These are phyloP conservation scores for Hypoxylon sp. DNA, from an alignment of 2,329 filamentous ascomycete species.

Conservation along the genomic window DNA sequence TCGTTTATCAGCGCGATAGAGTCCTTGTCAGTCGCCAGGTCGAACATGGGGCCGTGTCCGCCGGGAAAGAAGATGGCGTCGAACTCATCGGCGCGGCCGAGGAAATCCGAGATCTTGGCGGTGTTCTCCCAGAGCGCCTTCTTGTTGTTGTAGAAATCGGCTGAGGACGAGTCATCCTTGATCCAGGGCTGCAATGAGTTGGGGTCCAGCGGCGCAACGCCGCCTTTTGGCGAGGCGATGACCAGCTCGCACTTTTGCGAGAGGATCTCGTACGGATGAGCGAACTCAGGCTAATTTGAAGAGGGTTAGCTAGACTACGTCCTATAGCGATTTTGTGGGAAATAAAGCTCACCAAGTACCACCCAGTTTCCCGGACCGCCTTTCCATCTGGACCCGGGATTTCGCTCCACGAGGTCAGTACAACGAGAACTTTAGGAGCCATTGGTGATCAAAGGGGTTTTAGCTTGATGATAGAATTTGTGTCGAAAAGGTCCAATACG, in stretches of 20 bases:
- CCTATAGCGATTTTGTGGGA: background rate
- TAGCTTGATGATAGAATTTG: background rate
- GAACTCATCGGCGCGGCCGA: conserved; percentile 70
- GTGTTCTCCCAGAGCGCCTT: conserved; percentile 76
- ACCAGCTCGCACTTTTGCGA: conserved; percentile 65
- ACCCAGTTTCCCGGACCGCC: conserved; percentile 73
- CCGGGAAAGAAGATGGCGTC: conserved; percentile 73
- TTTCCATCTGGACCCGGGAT: conserved; percentile 58
- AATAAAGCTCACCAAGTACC: conserved; percentile 71
- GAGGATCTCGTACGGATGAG: conserved; percentile 75
- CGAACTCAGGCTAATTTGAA: conserved; percentile 67
- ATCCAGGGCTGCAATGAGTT: conserved; percentile 66
- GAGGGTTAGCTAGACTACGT: conserved; percentile 19
- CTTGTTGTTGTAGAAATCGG: conserved; percentile 69
- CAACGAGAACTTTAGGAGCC: conserved; percentile 75
- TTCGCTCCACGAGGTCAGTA: conserved; percentile 73
- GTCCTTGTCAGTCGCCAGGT: conserved; percentile 69
- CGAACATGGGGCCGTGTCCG: conserved; percentile 76
- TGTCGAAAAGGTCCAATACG: background rate
- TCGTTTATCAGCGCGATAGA: conserved; percentile 73
- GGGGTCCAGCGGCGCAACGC: conserved; percentile 74
- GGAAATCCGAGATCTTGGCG: conserved; percentile 67
- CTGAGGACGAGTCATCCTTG: conserved; percentile 65
- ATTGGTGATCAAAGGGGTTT: conserved; percentile 50
- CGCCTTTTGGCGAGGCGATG: conserved; percentile 74